These are phyloP conservation scores for Austroboletus festivus DNA, from an alignment of 768 basidiomycete species.

Conservation along the genomic window DNA sequence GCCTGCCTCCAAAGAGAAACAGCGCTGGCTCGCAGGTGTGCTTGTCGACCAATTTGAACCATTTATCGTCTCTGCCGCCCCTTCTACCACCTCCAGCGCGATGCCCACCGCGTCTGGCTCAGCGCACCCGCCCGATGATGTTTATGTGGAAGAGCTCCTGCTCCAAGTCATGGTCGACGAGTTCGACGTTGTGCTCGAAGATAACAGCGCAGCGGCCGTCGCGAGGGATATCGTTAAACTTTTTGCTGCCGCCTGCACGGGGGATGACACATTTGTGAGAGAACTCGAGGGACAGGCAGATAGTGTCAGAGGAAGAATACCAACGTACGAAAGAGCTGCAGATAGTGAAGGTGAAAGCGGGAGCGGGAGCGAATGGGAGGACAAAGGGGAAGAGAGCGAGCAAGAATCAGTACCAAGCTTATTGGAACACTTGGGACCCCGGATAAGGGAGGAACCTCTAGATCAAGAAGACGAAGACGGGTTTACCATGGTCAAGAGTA, in stretches of 20 bases:
- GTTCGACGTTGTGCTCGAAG: slow-evolving; percentile 81
- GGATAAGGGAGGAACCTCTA: slow-evolving; percentile 50
- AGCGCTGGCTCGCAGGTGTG: slow-evolving; percentile 79
- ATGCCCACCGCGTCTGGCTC: slow-evolving; percentile 29
- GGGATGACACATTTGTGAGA: slow-evolving; percentile 47
- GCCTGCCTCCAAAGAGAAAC: slow-evolving; percentile 64
- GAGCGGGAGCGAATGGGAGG: slow-evolving; percentile 47
- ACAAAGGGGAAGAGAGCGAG: slow-evolving; percentile 37
- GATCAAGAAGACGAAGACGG: slow-evolving; percentile 93
- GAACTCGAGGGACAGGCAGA: slow-evolving; percentile 67
- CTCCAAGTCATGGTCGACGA: slow-evolving; percentile 85
- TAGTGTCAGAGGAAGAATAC: slow-evolving; percentile 52
- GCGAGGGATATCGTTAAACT: slow-evolving; percentile 68
- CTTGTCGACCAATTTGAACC: slow-evolving; percentile 79
- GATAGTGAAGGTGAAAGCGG: slow-evolving; percentile 35
- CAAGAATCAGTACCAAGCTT: slow-evolving; percentile 56
- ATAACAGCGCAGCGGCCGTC: slow-evolving; percentile 74
- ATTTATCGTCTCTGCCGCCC: slow-evolving; percentile 36
- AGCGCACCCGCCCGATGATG: slow-evolving; percentile 47
- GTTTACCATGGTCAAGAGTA: slow-evolving; percentile 75
- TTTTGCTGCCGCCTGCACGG: slow-evolving; percentile 54
- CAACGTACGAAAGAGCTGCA: slow-evolving; percentile 42
- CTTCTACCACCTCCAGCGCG: no score
- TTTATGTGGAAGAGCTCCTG: slow-evolving; percentile 79
- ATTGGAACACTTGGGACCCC: slow-evolving; percentile 38